Evolutionary conservation across 1,139 yeast species (phyloP), one percentile per base, ranked within the genome.

Genomic region (Candida sp.): DNA sequence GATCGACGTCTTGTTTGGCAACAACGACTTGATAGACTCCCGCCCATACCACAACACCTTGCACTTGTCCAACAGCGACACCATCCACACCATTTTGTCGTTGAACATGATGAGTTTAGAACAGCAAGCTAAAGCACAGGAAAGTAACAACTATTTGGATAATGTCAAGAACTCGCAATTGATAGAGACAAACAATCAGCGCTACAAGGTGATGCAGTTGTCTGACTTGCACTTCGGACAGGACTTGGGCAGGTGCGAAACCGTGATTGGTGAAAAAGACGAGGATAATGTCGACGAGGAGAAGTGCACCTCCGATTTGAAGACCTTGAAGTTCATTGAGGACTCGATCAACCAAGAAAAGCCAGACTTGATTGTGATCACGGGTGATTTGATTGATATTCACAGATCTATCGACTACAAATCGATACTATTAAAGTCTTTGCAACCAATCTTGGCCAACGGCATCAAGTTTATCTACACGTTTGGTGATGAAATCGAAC

Each of bases 161-260:
- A 22, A 43, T 27, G 42, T 52, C 4, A 49, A 49, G 42, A 9
- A 34, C 28, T 33, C 49, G 26, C 46, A 46, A 32, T 7, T 42
- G 3, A 49, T 52, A 41, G 34, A 32, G 27, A 52, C 49, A 4
- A 42, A 27, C 6, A 12, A 47, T 17, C 42, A 41, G 12, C 63
- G 62, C 22, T 70, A 67, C 54, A 73, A 69, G 55, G 60, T 76
- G 11, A 57, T 76, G 52, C 81, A 77, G 56, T 46, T 76, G 17
- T 68, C 77, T 42, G 81, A 77, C 57, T 62, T 75, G 47, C 81
- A 76, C 57, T 70, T 73, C 52, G 75, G 76, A 17, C 68, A 68
- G 42, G 63, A 68, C 54, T 49, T 56, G 22, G 73, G 75, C 3
- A 57, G 61, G 5, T 65, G 71, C 52, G 47, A 48, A 26, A 46